Conservation (phyloP, 768 basidiomycete genomes). For the Pleurotus tuoliensis region DNA sequence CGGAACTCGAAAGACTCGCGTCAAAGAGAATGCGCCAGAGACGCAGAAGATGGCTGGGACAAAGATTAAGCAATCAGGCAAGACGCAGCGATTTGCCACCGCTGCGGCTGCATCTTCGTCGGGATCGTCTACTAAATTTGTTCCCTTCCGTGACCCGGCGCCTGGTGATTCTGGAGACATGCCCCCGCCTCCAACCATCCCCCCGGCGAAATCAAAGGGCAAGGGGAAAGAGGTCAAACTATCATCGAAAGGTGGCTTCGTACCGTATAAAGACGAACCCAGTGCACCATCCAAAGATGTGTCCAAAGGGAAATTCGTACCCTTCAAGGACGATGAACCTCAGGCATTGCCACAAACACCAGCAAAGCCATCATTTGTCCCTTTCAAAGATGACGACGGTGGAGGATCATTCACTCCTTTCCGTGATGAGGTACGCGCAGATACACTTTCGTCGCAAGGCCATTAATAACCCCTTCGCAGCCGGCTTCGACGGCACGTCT, state of each 20-base stretch:
- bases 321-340: conserved; percentile 34
- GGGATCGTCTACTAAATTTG: conserved; percentile 45
- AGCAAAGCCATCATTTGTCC: not conserved
- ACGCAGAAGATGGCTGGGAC: conserved; percentile 65
- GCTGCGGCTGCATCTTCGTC: conserved; percentile 23
- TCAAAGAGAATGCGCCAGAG: conserved; percentile 77
- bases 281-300: conserved; percentile 16
- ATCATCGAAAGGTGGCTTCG: conserved; percentile 19
- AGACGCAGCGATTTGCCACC: conserved; percentile 48
- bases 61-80: conserved; percentile 60
- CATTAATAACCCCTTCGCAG: conserved; percentile 9
- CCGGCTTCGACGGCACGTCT: conserved; percentile 26
- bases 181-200: conserved; percentile 36
- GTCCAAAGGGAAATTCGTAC: conserved; percentile 27
- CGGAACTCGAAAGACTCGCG: conserved; percentile 70
- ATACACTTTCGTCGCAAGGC: not conserved
- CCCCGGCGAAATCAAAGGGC: conserved; percentile 15
- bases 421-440: conserved; percentile 57
- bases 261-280: conserved; percentile 15
- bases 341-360: conserved; percentile 25
- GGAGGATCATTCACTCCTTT: conserved; percentile 62
- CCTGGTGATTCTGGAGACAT: conserved; percentile 32
- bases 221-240: conserved; percentile 29
- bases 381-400: conserved; percentile 32
- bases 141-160: conserved; percentile 61